Evolutionary conservation across 306 rosid species (phyloP).

Genomic region (Prunus mira): DNA sequence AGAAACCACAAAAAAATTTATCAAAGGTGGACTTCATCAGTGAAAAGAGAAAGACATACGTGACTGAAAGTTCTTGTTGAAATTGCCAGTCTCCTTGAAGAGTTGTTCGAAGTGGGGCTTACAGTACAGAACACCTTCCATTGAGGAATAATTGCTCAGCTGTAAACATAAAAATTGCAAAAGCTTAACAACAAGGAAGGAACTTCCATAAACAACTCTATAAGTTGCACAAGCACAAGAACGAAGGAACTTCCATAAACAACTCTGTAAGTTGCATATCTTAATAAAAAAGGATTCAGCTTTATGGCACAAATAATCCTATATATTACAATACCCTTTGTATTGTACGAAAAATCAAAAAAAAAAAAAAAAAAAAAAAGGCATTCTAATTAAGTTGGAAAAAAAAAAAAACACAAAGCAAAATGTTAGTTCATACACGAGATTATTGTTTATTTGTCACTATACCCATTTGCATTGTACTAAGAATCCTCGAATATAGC

Average conservation of each 20-base stretch:
- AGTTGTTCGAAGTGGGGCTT: conserved; percentile 97
- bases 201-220: conserved; percentile 20
- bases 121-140: conserved; percentile 93
- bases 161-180: conserved; percentile 36
- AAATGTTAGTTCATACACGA: not conserved
- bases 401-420: not conserved
- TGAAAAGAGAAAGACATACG: conserved; percentile 45
- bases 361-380: not conserved
- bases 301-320: conserved; percentile 3
- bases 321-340: not conserved
- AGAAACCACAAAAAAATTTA: not conserved
- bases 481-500: conserved; percentile 11
- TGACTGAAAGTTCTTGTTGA: conserved; percentile 83
- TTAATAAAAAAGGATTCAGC: not conserved
- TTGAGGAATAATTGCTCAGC: conserved; percentile 93
- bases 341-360: not conserved
- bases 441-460: not conserved
- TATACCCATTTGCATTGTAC: conserved; percentile 5
- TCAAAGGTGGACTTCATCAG: conserved; percentile 12
- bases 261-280: conserved; percentile 6
- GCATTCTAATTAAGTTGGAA: not conserved
- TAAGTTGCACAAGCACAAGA: not conserved
- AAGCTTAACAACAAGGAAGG: not conserved
- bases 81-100: conserved; percentile 80
- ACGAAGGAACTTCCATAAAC: conserved; percentile 8